Evolutionary conservation across 306 rosid species (phyloP).

Genomic region (Astragalus membranaceus): DNA sequence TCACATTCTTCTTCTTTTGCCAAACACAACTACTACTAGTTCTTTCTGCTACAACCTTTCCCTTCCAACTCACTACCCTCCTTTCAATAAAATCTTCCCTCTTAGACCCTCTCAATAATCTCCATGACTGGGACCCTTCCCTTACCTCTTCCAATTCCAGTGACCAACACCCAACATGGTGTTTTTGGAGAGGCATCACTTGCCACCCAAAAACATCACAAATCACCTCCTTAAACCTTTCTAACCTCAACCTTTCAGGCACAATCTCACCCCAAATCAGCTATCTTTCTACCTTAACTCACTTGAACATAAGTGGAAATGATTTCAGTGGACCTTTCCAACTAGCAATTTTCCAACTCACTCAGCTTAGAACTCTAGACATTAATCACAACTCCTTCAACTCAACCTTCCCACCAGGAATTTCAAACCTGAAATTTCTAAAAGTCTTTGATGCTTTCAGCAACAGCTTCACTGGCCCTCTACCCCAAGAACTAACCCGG

Average conservation of each 20-base stretch:
- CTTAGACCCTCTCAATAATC: slow-evolving; percentile 51
- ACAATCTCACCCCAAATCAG: slow-evolving; percentile 53
- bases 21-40: slow-evolving; percentile 18
- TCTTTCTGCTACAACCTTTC: slow-evolving; percentile 35
- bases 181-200: slow-evolving; percentile 79
- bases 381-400: slow-evolving; percentile 68
- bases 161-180: slow-evolving; percentile 56
- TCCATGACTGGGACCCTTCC: slow-evolving; percentile 75
- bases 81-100: slow-evolving; percentile 63
- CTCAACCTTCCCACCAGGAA: slow-evolving; percentile 77
- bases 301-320: slow-evolving; percentile 74
- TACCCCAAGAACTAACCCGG: slow-evolving; percentile 46
- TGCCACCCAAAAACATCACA: slow-evolving; percentile 58
- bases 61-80: slow-evolving; percentile 57
- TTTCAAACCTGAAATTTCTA: slow-evolving; percentile 68
- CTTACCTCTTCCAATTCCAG: slow-evolving; percentile 27
- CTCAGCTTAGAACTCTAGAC: slow-evolving; percentile 54
- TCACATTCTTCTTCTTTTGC: slow-evolving; percentile 35
- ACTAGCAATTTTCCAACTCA: slow-evolving; percentile 49
- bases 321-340: slow-evolving; percentile 53
- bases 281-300: slow-evolving; percentile 41
- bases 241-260: slow-evolving; percentile 77
- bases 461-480: slow-evolving; percentile 70
- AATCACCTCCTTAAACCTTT: slow-evolving; percentile 62
- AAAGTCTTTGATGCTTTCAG: slow-evolving; percentile 69